A percentile compares a stretch with the other conserved stretches of the same genome.
These are phyloP conservation scores for Labyrinthula sp. DNA, from an alignment of 352 stramenopile species.

Conservation along the genomic window DNA sequence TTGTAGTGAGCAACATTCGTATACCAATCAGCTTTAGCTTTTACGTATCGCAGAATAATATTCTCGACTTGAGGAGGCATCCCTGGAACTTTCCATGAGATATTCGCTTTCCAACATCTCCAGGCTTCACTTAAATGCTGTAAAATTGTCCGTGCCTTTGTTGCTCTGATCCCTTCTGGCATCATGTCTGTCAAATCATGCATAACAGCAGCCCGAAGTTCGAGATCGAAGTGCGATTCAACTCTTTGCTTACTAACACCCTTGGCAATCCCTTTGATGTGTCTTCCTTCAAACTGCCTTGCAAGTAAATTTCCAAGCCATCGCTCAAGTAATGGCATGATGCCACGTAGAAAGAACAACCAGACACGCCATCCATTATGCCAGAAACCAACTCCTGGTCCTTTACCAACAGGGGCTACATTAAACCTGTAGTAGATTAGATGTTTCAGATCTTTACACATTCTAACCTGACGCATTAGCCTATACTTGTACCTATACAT, in stretches of 20 bases:
- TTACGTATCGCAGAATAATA: slow-evolving; percentile 99
- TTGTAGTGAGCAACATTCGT: slow-evolving; percentile 99
- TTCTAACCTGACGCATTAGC: slow-evolving; percentile 84
- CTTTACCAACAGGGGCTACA: slow-evolving; percentile 94
- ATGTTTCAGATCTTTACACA: slow-evolving; percentile 99
- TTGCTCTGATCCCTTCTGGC: slow-evolving; percentile 95
- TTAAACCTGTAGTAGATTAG: slow-evolving; percentile 99
- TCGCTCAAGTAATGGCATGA: slow-evolving; percentile 87
- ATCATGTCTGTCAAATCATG: slow-evolving; percentile 99
- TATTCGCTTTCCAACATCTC: slow-evolving; percentile 96
- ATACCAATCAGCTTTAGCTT: slow-evolving; percentile 91
- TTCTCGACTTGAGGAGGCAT: slow-evolving; percentile 97
- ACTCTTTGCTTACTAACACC: slow-evolving; percentile 99
- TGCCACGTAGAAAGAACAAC: slow-evolving; percentile 97
- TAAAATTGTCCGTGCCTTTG: slow-evolving; percentile 93
- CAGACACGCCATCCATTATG: slow-evolving; percentile 94
- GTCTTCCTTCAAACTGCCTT: slow-evolving; percentile 93
- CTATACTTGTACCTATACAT: slow-evolving; percentile 99
- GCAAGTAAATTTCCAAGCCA: slow-evolving; percentile 97
- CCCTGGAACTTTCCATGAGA: slow-evolving; percentile 98
- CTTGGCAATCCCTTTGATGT: slow-evolving; percentile 94
- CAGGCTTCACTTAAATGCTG: slow-evolving; percentile 96
- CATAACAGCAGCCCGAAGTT: slow-evolving; percentile 95
- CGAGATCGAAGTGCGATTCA: slow-evolving; percentile 96
- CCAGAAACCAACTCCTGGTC: slow-evolving; percentile 95